Conservation (phyloP, 2,329 filamentous ascomycete species). For the Purpureocillium takamizusanense region DNA sequence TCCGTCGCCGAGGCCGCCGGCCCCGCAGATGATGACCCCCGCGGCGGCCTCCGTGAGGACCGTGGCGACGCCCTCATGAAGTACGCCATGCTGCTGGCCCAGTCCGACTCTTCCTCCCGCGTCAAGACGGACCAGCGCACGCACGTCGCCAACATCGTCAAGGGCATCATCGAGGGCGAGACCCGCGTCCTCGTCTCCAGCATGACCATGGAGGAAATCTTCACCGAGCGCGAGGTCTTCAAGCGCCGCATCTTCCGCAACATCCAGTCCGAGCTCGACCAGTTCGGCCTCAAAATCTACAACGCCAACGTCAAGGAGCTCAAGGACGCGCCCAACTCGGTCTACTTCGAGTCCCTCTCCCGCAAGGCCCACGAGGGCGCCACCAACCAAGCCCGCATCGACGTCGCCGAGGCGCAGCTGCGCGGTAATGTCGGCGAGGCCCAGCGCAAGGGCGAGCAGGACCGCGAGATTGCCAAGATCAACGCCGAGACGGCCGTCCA, state of each 20-base stretch:
- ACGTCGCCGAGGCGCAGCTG: constrained; percentile 56
- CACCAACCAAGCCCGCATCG: constrained; percentile 65
- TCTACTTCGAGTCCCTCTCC: constrained; percentile 74
- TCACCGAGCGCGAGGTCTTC: constrained; percentile 67
- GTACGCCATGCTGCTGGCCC: constrained; percentile 73
- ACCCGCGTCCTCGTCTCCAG: constrained; percentile 73
- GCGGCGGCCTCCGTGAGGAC: constrained; percentile 33
- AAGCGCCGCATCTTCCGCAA: constrained; percentile 67
- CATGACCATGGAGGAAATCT: constrained; percentile 93
- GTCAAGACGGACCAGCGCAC: constrained; percentile 31
- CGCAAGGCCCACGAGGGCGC: constrained; percentile 81
- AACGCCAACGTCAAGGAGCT: constrained; percentile 73
- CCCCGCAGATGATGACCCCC: not conserved
- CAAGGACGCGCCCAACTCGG: constrained; percentile 71
- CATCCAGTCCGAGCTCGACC: constrained; percentile 69
- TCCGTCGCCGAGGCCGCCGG: constrained; percentile 7
- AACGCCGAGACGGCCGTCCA: constrained; percentile 76
- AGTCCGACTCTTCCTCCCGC: constrained; percentile 33
- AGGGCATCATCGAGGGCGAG: constrained; percentile 84
- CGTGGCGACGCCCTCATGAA: constrained; percentile 61
- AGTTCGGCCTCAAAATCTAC: constrained; percentile 70
- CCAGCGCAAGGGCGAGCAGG: constrained; percentile 68
- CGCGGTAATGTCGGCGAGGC: constrained; percentile 69
- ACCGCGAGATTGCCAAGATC: constrained; percentile 82
- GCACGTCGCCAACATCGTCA: constrained; percentile 78